Base-by-base conservation (phyloP, 2,329 filamentous ascomycete genomes). In the Xylariales sp. region DNA sequence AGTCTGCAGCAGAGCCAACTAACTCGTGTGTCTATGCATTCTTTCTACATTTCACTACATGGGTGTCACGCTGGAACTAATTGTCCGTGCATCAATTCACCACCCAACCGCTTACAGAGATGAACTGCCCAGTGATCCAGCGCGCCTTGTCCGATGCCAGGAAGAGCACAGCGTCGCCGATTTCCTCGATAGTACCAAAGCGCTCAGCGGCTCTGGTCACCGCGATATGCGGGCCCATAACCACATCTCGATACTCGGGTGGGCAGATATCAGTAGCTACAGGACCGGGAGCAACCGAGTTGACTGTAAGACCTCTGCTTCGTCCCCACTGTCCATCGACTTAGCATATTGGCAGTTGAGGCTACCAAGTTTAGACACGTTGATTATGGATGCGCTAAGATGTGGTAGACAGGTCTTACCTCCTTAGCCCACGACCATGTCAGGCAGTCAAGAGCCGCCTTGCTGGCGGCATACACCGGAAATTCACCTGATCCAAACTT, bases 371-470 rank as follows among this genome's bases (percentile, higher is more conserved):
- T n/a, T 19, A 32, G 27, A 19, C 13, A 24, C 18, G 32, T 29
- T n/a, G n/a, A n/a, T n/a, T n/a, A n/a, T n/a, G n/a, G n/a, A n/a
- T n/a, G n/a, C n/a, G n/a, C n/a, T n/a, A n/a, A n/a, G n/a, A n/a
- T n/a, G n/a, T n/a, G n/a, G n/a, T n/a, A n/a, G n/a, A n/a, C n/a
- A n/a, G n/a, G 10, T 40, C 45, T 15, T 40, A 63, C 60, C 46
- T 66, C 61, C 2, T 41, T 44, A 1, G 63, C 57, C 51, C 56
- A 53, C 0, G 55, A 43, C 27, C 43, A 54, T 0, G 62, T 65
- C 16, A 68, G 32, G 13, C 40, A 52, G 23, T 67, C 61, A 29
- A 57, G 32, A 0, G 63, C 62, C 0, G 61, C 62, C 37, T 67
- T 65, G 6, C 47, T 38, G 3, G 58, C 53, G 4, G 40, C 49